phyloP scores from a whole-genome alignment of 179 eudicot species.

The Beta corolliflora region DNA sequence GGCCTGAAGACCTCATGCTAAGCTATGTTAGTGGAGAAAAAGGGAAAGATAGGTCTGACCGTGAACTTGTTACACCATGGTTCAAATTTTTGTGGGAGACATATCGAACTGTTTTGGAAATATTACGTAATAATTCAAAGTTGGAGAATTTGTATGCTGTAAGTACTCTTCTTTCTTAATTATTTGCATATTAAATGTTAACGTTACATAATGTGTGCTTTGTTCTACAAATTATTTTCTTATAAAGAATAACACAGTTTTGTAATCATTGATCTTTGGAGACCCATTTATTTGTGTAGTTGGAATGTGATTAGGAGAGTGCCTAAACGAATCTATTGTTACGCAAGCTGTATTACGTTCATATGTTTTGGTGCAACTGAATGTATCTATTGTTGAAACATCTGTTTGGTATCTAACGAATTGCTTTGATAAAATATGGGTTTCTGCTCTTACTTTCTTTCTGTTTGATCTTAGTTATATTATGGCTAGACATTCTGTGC shows the following conservation, averaged over 20 bases:
- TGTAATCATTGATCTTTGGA: too few relatives aligned
- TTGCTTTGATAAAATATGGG: not conserved
- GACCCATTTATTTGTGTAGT: too few relatives aligned
- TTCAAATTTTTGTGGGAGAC: constrained; percentile 81
- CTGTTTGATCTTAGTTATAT: not conserved
- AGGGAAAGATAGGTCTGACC: constrained; percentile 92
- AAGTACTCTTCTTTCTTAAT: constrained; percentile 5
- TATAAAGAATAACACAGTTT: too few relatives aligned
- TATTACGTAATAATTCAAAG: constrained; percentile 83
- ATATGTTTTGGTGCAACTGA: not conserved
- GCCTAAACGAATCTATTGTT: too few relatives aligned
- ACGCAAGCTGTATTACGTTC: too few relatives aligned
- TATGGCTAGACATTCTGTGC: not conserved
- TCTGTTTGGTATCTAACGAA: not conserved
- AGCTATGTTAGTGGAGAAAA: constrained; percentile 95
- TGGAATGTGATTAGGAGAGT: too few relatives aligned
- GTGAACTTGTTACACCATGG: constrained; percentile 96
- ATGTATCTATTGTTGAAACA: not conserved
- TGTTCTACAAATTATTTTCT: not conserved
- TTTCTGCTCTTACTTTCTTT: not conserved
- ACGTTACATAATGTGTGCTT: not conserved
- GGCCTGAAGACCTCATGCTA: constrained; percentile 90
- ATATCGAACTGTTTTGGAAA: constrained; percentile 81
- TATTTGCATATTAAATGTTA: not conserved
- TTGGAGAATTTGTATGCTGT: constrained; percentile 87